A percentile compares a stretch with the other conserved stretches of the same genome.
phyloP scores from a whole-genome alignment of 495 filamentous ascomycete genomes.

The Xylaria flabelliformis region DNA sequence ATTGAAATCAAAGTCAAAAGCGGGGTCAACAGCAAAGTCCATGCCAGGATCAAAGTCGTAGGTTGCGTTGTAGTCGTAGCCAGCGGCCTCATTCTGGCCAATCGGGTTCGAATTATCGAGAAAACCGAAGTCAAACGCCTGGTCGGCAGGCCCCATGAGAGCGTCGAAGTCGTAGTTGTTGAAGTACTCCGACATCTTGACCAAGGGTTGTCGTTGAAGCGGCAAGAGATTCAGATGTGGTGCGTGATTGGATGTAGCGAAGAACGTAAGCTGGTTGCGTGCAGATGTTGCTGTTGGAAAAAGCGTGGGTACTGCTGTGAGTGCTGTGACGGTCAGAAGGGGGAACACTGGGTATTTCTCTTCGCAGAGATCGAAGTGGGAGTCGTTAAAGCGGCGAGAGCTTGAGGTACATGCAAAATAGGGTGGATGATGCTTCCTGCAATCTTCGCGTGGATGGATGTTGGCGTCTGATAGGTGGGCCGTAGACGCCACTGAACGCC shows the following conservation, averaged over 20 bases:
- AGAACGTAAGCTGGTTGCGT: slow-evolving; percentile 12
- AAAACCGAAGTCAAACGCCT: slow-evolving; percentile 66
- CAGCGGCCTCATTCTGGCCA: slow-evolving; percentile 27
- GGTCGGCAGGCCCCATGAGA: slow-evolving; percentile 77
- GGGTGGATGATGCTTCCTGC: slow-evolving; percentile 26
- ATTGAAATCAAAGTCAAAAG: slow-evolving; percentile 58
- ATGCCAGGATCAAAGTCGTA: slow-evolving; percentile 10
- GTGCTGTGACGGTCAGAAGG: neutral
- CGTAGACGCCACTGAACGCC: slow-evolving; percentile 14
- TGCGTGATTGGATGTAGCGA: slow-evolving; percentile 17
- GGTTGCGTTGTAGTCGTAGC: slow-evolving; percentile 7
- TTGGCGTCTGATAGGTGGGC: neutral
- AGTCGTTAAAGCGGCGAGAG: slow-evolving; percentile 28
- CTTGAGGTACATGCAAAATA: slow-evolving; percentile 32
- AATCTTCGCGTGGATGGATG: neutral
- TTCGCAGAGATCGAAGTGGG: neutral
- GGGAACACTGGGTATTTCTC: slow-evolving; percentile 33
- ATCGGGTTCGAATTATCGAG: slow-evolving; percentile 46
- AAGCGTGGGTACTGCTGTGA: neutral
- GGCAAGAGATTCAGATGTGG: slow-evolving; percentile 26
- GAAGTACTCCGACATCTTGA: slow-evolving; percentile 59
- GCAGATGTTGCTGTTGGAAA: slow-evolving; percentile 3
- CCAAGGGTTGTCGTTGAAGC: slow-evolving; percentile 29
- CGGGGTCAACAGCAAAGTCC: slow-evolving; percentile 18
- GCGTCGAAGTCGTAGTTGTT: slow-evolving; percentile 80